Evolutionary conservation across 2,329 filamentous ascomycete genomes (phyloP).

Genomic region (Xylaria arbuscula): DNA sequence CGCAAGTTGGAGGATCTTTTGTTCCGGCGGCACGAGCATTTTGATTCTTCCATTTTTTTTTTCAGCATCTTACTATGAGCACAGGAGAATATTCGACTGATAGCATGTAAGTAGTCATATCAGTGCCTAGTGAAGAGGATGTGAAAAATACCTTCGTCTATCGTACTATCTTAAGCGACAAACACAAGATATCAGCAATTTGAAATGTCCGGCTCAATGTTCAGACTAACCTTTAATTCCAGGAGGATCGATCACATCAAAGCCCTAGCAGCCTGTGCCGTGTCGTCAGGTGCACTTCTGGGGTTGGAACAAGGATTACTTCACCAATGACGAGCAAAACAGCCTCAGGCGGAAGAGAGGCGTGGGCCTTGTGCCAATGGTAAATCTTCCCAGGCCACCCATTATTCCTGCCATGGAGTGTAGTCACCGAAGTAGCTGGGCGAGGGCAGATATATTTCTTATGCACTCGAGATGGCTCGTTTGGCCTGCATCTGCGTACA

Average conservation of each 20-base stretch:
- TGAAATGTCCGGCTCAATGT: neutral
- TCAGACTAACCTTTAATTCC: neutral
- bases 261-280: constrained; percentile 34
- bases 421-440: constrained; percentile 26
- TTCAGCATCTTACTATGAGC: neutral
- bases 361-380: constrained; percentile 43
- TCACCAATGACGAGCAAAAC: constrained; percentile 40
- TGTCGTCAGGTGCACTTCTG: constrained; percentile 42
- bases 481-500: constrained; percentile 42
- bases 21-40: neutral
- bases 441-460: constrained; percentile 24
- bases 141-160: neutral
- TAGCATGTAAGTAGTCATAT: neutral
- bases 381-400: constrained; percentile 44
- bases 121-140: neutral
- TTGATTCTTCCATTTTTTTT: neutral
- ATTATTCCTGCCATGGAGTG: constrained; percentile 9
- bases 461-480: constrained; percentile 35
- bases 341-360: constrained; percentile 38
- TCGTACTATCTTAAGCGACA: neutral
- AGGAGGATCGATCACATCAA: constrained; percentile 14
- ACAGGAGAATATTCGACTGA: neutral
- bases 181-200: neutral
- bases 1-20: neutral
- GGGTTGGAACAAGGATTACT: constrained; percentile 41